These are phyloP conservation scores for Neofusicoccum cordaticola DNA, from an alignment of 2,329 filamentous ascomycete genomes.

Conservation along the genomic window DNA sequence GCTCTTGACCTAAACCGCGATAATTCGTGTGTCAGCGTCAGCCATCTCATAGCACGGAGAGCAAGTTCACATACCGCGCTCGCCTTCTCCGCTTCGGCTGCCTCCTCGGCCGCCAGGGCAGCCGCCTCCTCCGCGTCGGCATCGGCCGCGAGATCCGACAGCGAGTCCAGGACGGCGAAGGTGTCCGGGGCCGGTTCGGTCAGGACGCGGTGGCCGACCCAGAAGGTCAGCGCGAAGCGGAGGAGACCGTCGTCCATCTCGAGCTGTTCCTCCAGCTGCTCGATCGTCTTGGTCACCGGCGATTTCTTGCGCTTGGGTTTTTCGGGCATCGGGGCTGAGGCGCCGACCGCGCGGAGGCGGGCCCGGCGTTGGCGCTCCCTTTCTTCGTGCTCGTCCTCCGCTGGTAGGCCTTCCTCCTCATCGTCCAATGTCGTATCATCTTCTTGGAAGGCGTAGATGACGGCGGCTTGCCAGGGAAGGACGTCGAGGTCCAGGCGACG, in stretches of 20 bases:
- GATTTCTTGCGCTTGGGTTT: background rate
- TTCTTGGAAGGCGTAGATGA: conserved; percentile 77
- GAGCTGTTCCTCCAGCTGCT: conserved; percentile 53
- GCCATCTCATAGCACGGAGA: too few species aligned
- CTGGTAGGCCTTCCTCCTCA: background rate
- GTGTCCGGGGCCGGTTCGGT: conserved; percentile 44
- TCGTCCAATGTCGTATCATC: conserved; percentile 32
- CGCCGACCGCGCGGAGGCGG: conserved; percentile 29
- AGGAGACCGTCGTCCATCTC: conserved; percentile 74
- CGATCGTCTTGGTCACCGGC: conserved; percentile 39
- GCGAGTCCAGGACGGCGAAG: conserved; percentile 66
- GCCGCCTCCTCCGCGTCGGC: conserved; percentile 30
- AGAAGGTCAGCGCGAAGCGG: conserved; percentile 65
- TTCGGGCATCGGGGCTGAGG: conserved; percentile 29
- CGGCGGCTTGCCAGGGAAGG: conserved; percentile 79
- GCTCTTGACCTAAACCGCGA: conserved; percentile 35
- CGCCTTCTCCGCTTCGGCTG: conserved; percentile 36
- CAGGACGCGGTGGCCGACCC: conserved; percentile 67
- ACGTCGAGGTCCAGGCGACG: conserved; percentile 71
- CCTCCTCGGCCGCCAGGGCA: conserved; percentile 37
- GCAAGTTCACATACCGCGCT: too few species aligned
- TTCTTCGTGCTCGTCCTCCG: conserved; percentile 16
- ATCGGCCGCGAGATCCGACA: conserved; percentile 20
- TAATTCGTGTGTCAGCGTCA: too few species aligned
- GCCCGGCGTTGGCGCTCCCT: conserved; percentile 22